A percentile compares a stretch with the other conserved stretches of the same genome.
Conservation (phyloP, 257 asterid species). For the Jaltomata sinuosa region DNA sequence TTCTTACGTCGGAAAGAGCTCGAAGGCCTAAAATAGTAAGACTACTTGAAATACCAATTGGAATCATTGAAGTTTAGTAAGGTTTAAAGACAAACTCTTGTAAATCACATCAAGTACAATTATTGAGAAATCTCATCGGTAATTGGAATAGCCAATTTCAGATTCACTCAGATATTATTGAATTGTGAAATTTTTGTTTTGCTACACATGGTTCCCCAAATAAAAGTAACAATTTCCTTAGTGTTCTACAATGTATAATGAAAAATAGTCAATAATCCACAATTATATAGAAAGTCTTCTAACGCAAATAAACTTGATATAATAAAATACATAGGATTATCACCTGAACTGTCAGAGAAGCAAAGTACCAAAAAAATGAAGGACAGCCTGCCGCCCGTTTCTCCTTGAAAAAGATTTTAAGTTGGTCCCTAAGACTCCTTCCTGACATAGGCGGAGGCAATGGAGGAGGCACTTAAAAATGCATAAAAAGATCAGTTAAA, state of each 20-base stretch:
- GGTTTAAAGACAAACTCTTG: neutral
- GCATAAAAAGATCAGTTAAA: conserved; percentile 1
- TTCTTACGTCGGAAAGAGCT: neutral
- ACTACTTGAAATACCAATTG: too few relatives aligned
- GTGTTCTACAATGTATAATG: neutral
- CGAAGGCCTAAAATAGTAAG: neutral
- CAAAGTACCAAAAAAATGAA: conserved; percentile 67
- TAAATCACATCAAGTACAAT: neutral
- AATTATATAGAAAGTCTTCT: neutral
- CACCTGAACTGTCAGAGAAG: conserved; percentile 69
- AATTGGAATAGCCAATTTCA: neutral
- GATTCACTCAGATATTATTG: neutral
- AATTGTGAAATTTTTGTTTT: neutral
- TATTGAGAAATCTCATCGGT: neutral
- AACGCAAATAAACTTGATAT: conserved; percentile 3
- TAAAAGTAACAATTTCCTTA: neutral
- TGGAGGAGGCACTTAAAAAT: conserved; percentile 74
- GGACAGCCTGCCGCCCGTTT: conserved; percentile 74
- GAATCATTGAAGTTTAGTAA: too few relatives aligned
- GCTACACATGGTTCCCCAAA: neutral
- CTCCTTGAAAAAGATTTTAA: conserved; percentile 55
- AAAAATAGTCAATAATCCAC: neutral
- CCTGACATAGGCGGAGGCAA: conserved; percentile 83
- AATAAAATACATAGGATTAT: conserved; percentile 7
- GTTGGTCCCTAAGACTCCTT: conserved; percentile 50